These are phyloP conservation scores for Melaleuca quinquenervia DNA, from an alignment of 345 rosid genomes.

Conservation along the genomic window DNA sequence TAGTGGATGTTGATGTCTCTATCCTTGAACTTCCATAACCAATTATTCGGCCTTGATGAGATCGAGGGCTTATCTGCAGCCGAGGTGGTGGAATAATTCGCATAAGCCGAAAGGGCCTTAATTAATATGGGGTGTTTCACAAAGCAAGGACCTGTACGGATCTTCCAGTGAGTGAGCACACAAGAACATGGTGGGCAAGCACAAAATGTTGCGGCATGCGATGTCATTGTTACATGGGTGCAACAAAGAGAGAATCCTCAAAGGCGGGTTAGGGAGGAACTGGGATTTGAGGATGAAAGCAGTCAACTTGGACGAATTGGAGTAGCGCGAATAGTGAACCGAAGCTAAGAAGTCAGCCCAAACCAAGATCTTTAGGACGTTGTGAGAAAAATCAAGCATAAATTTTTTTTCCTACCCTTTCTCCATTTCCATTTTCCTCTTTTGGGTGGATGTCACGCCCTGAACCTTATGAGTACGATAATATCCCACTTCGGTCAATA, in stretches of 20 bases:
- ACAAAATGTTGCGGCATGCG: slow-evolving; percentile 30
- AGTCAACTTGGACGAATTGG: slow-evolving; percentile 9
- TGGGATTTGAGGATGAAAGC: neutral
- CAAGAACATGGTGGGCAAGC: slow-evolving; percentile 21
- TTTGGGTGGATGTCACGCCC: neutral
- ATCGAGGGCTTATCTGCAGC: slow-evolving; percentile 19
- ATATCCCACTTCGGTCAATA: too few relatives aligned
- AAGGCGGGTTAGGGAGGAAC: neutral
- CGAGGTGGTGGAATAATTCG: slow-evolving; percentile 25
- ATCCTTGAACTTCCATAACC: slow-evolving; percentile 62
- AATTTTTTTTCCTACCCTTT: too few relatives aligned
- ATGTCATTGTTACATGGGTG: neutral
- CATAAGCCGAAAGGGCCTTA: slow-evolving; percentile 49
- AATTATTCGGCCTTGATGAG: slow-evolving; percentile 21
- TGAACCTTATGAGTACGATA: too few relatives aligned
- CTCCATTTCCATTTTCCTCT: neutral
- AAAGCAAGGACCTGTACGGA: slow-evolving; percentile 4
- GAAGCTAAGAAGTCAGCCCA: neutral
- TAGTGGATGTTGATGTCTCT: slow-evolving; percentile 47
- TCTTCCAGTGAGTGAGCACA: slow-evolving; percentile 20
- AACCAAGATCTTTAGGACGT: neutral
- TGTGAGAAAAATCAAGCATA: neutral
- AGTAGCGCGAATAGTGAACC: neutral
- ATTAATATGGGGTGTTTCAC: slow-evolving; percentile 40
- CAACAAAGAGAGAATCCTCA: neutral